Evolutionary conservation across 768 basidiomycete genomes (phyloP), one percentile per base, ranked within the genome.

Genomic region (Mrakia frigida): DNA sequence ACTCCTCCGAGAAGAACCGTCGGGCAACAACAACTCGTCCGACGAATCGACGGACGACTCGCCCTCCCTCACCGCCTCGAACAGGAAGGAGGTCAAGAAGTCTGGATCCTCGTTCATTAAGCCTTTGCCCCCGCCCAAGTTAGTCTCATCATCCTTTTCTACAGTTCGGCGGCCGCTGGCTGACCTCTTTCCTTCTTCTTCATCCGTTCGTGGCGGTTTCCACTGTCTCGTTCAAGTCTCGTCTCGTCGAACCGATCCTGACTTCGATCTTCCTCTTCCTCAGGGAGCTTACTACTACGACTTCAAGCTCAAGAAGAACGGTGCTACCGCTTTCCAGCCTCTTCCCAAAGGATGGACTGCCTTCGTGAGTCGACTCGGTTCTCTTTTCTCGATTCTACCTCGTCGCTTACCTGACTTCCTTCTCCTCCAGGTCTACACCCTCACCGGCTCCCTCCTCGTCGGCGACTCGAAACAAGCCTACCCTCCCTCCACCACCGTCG

Each of bases 311-410:
- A 82, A 86, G 92, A 92, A 81, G 78, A 90, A 81, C 33, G 23
- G 18, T 10, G 52, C 65, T 72, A 74, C 69, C 75, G 28, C 60
- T 35, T 74, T 11, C 61, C 65, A 41, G 61, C 16, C 75, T 39
- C 7, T 70, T 50, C 79, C 85, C n/a, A 78, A 80, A n/a, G 90
- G 90, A 25, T 98, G 96, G 96, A 97, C 93, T 9, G 83, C 91
- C 0, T 97, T 98, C 81, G 73, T 78, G 73, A 74, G 81, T 56
- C n/a, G n/a, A n/a, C n/a, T n/a, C n/a, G n/a, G n/a, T n/a, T n/a
- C 39, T 28, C 31, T 14, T 28, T n/a, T 10, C 10, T 18, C 56
- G 25, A 3, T 73, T 50, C 41, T 6, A 14, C 53, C 74, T 9
- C 46, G 21, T 21, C 37, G 33, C 21, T 74, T 3, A 23, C 28